A percentile compares a stretch with the other conserved stretches of the same genome.
Conservation (phyloP, 2,329 filamentous ascomycete species). For the Ophiostoma tasmaniense region DNA sequence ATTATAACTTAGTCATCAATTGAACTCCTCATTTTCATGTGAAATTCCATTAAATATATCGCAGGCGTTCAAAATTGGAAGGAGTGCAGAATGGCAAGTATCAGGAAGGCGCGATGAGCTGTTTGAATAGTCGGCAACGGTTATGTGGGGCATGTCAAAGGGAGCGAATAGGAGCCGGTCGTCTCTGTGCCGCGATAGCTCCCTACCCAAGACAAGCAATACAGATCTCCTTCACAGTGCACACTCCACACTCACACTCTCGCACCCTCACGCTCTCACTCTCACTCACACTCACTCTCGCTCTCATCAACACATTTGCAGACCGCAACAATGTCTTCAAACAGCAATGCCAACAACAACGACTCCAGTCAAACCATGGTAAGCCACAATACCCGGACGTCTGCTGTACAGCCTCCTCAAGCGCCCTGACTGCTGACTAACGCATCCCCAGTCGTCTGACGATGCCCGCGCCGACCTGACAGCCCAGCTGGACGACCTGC, state of each 20-base stretch:
- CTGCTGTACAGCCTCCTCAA: not conserved
- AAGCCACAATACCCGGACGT: conserved; percentile 15
- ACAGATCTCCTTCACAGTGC: not conserved
- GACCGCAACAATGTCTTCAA: conserved; percentile 30
- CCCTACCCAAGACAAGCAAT: not conserved
- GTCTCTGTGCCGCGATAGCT: not conserved
- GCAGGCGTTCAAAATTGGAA: too few relatives aligned
- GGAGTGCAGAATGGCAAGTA: too few relatives aligned
- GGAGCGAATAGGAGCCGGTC: not conserved
- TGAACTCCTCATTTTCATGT: too few relatives aligned
- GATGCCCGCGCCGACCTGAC: conserved; percentile 57
- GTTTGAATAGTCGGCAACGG: not conserved
- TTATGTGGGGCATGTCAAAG: not conserved
- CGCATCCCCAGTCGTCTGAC: conserved; percentile 32
- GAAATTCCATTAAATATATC: too few relatives aligned
- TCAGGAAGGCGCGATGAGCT: not conserved
- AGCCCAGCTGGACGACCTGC: conserved; percentile 73
- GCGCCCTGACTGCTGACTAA: not conserved
- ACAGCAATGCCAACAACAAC: conserved; percentile 29
- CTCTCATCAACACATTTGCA: not conserved
- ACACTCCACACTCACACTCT: not conserved
- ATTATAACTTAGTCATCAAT: too few relatives aligned
- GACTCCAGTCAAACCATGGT: conserved; percentile 32
- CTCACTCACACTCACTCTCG: not conserved
- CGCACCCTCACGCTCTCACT: too few relatives aligned